Evolutionary conservation across 768 basidiomycete species (phyloP).

Genomic region (Lyophyllum decastes): DNA sequence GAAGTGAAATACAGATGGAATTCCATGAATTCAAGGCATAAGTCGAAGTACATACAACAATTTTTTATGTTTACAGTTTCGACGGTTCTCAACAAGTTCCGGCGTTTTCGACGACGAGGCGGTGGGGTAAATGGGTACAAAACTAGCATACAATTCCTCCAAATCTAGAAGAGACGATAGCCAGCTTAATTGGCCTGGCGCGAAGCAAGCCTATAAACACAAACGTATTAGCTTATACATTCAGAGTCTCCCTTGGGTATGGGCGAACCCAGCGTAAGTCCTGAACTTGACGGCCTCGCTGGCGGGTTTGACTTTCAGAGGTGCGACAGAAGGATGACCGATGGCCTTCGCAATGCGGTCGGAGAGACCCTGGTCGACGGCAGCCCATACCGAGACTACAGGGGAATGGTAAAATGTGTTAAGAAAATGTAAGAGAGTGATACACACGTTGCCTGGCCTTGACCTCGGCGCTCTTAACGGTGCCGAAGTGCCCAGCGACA

Average conservation of each 20-base stretch:
- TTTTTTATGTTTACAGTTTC: background rate
- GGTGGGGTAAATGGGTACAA: background rate
- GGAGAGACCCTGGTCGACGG: slow-evolving; percentile 72
- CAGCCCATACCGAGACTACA: slow-evolving; percentile 76
- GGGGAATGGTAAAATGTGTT: background rate
- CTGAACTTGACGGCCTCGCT: slow-evolving; percentile 57
- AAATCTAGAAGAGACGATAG: background rate
- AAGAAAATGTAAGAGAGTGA: background rate
- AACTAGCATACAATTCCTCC: background rate
- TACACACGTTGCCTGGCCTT: slow-evolving; percentile 67
- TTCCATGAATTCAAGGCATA: too few species aligned
- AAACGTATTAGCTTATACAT: slow-evolving; percentile 9
- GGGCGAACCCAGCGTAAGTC: slow-evolving; percentile 34
- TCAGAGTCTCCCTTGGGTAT: slow-evolving; percentile 11
- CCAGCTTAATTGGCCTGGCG: background rate
- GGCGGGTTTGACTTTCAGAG: slow-evolving; percentile 64
- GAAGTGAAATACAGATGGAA: too few species aligned
- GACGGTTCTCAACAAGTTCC: background rate
- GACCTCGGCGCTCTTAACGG: slow-evolving; percentile 61
- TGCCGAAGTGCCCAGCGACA: slow-evolving; percentile 60
- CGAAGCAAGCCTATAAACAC: slow-evolving; percentile 9
- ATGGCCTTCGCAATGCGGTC: slow-evolving; percentile 81
- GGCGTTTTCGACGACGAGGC: background rate
- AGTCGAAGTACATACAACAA: background rate
- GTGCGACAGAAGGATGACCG: slow-evolving; percentile 55